Evolutionary conservation across 2,329 filamentous ascomycete species (phyloP).

Genomic region (Elsinoe fawcettii): DNA sequence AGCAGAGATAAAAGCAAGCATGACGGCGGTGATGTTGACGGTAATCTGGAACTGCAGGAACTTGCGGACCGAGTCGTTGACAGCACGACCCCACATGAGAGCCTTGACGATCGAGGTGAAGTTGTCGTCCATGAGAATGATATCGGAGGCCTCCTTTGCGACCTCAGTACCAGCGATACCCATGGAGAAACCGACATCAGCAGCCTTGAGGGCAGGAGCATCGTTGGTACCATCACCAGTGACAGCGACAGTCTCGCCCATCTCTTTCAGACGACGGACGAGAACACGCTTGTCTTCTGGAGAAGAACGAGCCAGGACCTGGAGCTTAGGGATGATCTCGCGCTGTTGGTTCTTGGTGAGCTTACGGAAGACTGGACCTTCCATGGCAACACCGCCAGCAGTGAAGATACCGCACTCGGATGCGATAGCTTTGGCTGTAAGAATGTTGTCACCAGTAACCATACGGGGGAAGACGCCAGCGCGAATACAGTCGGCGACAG

Average conservation of each 20-base stretch:
- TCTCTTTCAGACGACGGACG: constrained; percentile 55
- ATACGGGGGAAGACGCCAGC: constrained; percentile 66
- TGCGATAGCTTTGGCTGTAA: constrained; percentile 66
- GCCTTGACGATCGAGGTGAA: constrained; percentile 57
- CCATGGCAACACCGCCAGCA: constrained; percentile 36
- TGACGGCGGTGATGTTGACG: constrained; percentile 85
- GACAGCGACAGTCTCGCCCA: constrained; percentile 59
- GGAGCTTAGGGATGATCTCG: constrained; percentile 53
- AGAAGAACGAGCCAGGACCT: constrained; percentile 60
- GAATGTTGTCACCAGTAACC: constrained; percentile 66
- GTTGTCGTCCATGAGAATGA: constrained; percentile 57
- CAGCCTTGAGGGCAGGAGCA: constrained; percentile 57
- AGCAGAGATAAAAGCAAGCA: constrained; percentile 80
- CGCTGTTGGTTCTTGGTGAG: constrained; percentile 41
- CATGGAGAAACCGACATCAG: constrained; percentile 62
- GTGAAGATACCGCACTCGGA: constrained; percentile 61
- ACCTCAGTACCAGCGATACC: constrained; percentile 59
- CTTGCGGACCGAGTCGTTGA: constrained; percentile 48
- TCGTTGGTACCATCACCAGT: constrained; percentile 62
- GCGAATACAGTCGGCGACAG: constrained; percentile 58
- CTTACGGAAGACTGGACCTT: constrained; percentile 39
- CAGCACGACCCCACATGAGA: constrained; percentile 54
- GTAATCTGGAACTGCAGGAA: constrained; percentile 66
- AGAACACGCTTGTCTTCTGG: constrained; percentile 62
- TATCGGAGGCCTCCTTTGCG: constrained; percentile 54